Evolutionary conservation across 1,284 basidiomycete genomes (phyloP).

Genomic region (Serendipita sp.): DNA sequence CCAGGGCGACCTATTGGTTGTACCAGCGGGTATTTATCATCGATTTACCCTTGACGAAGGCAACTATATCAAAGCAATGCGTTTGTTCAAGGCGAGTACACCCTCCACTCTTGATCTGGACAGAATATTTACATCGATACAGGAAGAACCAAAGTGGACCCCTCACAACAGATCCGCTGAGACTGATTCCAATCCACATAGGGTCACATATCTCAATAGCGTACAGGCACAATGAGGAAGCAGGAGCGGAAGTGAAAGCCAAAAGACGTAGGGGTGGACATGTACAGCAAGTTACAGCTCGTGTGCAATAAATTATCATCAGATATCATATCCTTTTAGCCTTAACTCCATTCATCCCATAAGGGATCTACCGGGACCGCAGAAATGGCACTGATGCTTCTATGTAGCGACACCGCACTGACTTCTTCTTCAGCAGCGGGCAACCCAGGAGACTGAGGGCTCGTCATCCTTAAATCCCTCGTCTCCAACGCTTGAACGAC

Average conservation of each 20-base stretch:
- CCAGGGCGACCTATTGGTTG: constrained; percentile 57
- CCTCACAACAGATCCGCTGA: constrained; percentile 49
- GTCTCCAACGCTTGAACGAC: constrained; percentile 60
- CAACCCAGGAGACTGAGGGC: neutral
- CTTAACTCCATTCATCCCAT: constrained; percentile 13
- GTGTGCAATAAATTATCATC: neutral
- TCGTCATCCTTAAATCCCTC: neutral
- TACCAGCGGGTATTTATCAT: constrained; percentile 73
- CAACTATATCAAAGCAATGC: constrained; percentile 54
- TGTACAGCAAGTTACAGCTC: neutral
- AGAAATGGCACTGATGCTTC: neutral
- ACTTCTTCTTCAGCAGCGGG: constrained; percentile 13
- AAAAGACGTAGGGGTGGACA: neutral
- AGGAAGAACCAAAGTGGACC: constrained; percentile 83
- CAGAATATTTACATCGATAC: constrained; percentile 7
- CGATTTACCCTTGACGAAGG: constrained; percentile 67
- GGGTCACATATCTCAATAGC: constrained; percentile 42
- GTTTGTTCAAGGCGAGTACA: constrained; percentile 55
- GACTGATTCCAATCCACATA: constrained; percentile 49
- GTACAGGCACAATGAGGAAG: neutral
- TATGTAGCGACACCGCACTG: neutral
- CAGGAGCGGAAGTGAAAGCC: neutral
- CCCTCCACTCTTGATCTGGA: neutral
- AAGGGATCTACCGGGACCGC: constrained; percentile 2
- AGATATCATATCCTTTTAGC: neutral